Conservation (phyloP, 495 filamentous ascomycete genomes). For the Neurospora sp. region DNA sequence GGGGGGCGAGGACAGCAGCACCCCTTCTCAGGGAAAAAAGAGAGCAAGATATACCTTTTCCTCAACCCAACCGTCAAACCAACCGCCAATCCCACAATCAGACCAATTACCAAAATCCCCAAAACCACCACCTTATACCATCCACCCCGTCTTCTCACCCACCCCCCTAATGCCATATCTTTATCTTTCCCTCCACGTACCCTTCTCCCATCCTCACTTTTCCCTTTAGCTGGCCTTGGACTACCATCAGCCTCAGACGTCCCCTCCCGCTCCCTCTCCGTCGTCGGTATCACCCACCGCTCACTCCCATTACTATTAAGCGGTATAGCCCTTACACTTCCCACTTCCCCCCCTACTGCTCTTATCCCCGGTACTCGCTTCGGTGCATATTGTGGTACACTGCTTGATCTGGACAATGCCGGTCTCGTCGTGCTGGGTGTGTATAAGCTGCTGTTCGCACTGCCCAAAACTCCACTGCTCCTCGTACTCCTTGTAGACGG, state of each 20-base stretch:
- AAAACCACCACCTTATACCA: conserved; percentile 30
- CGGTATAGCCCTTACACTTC: background rate
- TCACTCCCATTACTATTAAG: background rate
- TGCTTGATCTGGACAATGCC: background rate
- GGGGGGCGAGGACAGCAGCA: no score
- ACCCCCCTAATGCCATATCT: background rate
- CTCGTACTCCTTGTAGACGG: background rate
- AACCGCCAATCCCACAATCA: conserved; percentile 31
- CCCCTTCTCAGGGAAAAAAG: background rate
- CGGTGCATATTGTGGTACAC: background rate
- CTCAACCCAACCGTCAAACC: conserved; percentile 35
- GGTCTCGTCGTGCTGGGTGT: background rate
- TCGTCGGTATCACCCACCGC: background rate
- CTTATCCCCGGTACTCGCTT: background rate
- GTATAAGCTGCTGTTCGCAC: background rate
- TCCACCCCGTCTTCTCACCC: conserved; percentile 19
- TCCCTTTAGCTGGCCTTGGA: background rate
- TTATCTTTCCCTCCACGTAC: background rate
- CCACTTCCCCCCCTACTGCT: background rate
- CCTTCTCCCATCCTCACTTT: background rate
- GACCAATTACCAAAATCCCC: conserved; percentile 17
- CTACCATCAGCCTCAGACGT: background rate
- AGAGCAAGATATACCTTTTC: conserved; percentile 17
- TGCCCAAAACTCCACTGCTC: background rate
- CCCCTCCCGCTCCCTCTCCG: background rate